Conservation (phyloP, 2,329 filamentous ascomycete genomes). For the Purpureocillium takamizusanense region DNA sequence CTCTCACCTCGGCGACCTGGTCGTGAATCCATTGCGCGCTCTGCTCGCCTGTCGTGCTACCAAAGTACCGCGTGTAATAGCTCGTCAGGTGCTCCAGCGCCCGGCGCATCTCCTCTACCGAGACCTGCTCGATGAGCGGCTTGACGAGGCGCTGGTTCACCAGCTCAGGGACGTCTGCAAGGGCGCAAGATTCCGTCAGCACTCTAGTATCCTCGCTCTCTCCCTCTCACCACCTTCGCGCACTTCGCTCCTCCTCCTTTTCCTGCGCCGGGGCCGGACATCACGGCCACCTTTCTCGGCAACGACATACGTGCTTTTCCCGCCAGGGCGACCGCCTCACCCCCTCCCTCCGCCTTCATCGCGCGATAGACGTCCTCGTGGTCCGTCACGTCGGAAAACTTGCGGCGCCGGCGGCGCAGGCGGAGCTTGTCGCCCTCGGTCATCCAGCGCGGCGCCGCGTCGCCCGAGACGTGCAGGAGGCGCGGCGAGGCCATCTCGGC, state of each 20-base stretch:
- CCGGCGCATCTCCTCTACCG: constrained; percentile 54
- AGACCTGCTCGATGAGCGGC: constrained; percentile 47
- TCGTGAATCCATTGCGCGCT: constrained; percentile 25
- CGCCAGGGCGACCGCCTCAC: constrained; percentile 4
- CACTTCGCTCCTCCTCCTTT: no score
- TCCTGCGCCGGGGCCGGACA: no score
- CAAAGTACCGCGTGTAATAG: constrained; percentile 53
- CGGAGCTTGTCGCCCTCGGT: constrained; percentile 67
- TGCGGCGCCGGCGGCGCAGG: constrained; percentile 54
- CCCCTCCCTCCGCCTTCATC: constrained; percentile 11
- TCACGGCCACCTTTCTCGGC: no score
- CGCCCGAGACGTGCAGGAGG: constrained; percentile 56
- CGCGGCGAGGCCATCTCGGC: constrained; percentile 30
- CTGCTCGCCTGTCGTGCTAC: constrained; percentile 19
- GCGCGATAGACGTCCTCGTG: constrained; percentile 39
- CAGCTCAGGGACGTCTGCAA: constrained; percentile 22
- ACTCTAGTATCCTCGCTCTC: neutral
- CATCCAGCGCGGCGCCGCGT: constrained; percentile 51
- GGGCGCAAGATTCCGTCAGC: neutral
- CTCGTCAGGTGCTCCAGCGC: constrained; percentile 53
- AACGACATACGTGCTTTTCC: no score
- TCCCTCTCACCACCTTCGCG: no score
- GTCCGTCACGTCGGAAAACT: constrained; percentile 67
- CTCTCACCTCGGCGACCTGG: constrained; percentile 17
- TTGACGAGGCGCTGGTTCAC: constrained; percentile 44